Percentiles rank a stretch among this genome's conserved stretches.
These are phyloP conservation scores for Emericellopsis cladophorae DNA, from an alignment of 2,329 filamentous ascomycete genomes.

Conservation along the genomic window DNA sequence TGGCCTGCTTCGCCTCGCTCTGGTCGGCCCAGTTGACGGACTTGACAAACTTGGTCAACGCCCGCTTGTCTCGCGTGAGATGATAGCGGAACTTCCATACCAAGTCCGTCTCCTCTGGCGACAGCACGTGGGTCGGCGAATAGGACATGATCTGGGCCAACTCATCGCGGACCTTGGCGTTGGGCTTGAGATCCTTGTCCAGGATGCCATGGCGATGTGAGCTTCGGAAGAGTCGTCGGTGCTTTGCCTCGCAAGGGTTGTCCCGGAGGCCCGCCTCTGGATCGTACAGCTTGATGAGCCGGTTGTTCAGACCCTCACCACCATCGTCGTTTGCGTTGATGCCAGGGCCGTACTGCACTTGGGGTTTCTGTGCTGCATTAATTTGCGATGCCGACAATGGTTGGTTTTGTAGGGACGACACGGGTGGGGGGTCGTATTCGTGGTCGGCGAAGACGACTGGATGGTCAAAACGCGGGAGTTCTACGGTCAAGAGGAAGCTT, in stretches of 20 bases:
- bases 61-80: conserved; percentile 79
- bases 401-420: conserved; percentile 57
- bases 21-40: conserved; percentile 89
- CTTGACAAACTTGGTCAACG: conserved; percentile 94
- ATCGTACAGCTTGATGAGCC: conserved; percentile 79
- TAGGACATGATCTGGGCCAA: conserved; percentile 85
- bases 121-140: conserved; percentile 79
- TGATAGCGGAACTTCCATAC: conserved; percentile 98
- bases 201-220: conserved; percentile 83
- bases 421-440: conserved; percentile 75
- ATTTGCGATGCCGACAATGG: conserved; percentile 38
- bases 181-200: conserved; percentile 90
- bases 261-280: conserved; percentile 81
- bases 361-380: conserved; percentile 66
- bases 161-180: conserved; percentile 89
- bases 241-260: conserved; percentile 92
- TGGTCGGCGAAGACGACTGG: conserved; percentile 90
- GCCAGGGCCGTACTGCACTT: conserved; percentile 82
- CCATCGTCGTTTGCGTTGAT: conserved; percentile 57
- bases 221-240: conserved; percentile 80
- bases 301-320: conserved; percentile 34
- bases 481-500: conserved; percentile 75
- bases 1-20: conserved; percentile 76
- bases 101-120: conserved; percentile 84
- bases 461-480: conserved; percentile 90